A percentile compares a stretch with the other conserved stretches of the same genome.
phyloP scores from a whole-genome alignment of 805 yeast genomes.

The Saitoella complicata region DNA sequence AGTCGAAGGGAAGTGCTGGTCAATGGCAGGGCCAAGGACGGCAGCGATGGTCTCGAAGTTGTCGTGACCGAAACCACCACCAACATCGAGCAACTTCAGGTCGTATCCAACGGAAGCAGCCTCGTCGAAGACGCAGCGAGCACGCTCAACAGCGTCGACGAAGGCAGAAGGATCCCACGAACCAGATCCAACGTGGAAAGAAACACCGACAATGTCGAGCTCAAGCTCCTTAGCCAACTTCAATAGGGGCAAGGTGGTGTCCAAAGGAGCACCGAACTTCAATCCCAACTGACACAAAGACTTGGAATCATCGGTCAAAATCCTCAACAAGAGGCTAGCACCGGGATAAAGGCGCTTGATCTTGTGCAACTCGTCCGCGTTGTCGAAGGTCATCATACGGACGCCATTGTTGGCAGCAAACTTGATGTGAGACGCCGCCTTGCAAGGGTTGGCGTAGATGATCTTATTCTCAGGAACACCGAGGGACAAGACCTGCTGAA shows the following conservation, averaged over 20 bases:
- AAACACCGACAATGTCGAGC: slow-evolving; percentile 63
- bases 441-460: slow-evolving; percentile 88
- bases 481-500: slow-evolving; percentile 42
- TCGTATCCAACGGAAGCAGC: slow-evolving; percentile 33
- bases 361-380: slow-evolving; percentile 67
- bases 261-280: slow-evolving; percentile 70
- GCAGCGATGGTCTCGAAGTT: slow-evolving; percentile 41
- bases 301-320: slow-evolving; percentile 74
- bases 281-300: slow-evolving; percentile 77
- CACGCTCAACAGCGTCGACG: slow-evolving; percentile 53
- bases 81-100: slow-evolving; percentile 59
- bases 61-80: slow-evolving; percentile 73
- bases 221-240: slow-evolving; percentile 43
- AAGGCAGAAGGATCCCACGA: slow-evolving; percentile 57
- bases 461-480: slow-evolving; percentile 54
- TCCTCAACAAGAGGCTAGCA: slow-evolving; percentile 57
- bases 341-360: slow-evolving; percentile 50
- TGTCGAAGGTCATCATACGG: slow-evolving; percentile 74
- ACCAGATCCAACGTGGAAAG: slow-evolving; percentile 94
- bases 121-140: slow-evolving; percentile 48
- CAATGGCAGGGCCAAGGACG: slow-evolving; percentile 41
- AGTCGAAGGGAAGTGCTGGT: slow-evolving; percentile 40
- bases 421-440: slow-evolving; percentile 66
- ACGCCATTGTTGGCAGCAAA: slow-evolving; percentile 45
- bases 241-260: slow-evolving; percentile 38